Evolutionary conservation across 345 rosid genomes (phyloP).

Genomic region (Rhodamnia argentea): DNA sequence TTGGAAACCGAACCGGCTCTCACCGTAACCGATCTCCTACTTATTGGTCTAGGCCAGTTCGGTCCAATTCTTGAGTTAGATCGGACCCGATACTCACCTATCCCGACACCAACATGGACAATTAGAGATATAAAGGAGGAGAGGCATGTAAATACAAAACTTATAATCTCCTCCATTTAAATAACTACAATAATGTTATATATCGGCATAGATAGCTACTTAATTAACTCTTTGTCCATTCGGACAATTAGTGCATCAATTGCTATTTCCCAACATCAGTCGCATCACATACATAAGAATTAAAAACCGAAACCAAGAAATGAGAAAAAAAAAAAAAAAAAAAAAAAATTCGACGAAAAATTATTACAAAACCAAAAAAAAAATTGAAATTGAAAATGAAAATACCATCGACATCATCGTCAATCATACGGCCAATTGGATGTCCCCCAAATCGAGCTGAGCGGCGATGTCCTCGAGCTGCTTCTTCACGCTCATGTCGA

Average conservation of each 20-base stretch:
- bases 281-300: background rate
- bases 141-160: background rate
- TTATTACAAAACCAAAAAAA: background rate
- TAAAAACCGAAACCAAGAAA: background rate
- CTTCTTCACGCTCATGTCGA: conserved; percentile 94
- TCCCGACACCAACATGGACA: background rate
- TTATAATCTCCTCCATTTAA: background rate
- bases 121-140: background rate
- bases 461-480: conserved; percentile 85
- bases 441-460: conserved; percentile 70
- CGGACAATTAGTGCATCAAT: background rate
- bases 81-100: background rate
- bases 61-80: background rate
- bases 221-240: background rate
- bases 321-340: background rate
- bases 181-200: background rate
- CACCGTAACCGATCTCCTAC: background rate
- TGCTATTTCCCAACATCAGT: background rate
- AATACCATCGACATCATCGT: background rate
- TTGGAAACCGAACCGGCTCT: background rate
- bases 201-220: background rate
- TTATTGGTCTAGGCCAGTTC: background rate
- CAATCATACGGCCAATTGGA: conserved; percentile 31
- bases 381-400: background rate
- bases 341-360: background rate